Evolutionary conservation across 1,284 basidiomycete genomes (phyloP).

Genomic region (Clitocybe nebularis): DNA sequence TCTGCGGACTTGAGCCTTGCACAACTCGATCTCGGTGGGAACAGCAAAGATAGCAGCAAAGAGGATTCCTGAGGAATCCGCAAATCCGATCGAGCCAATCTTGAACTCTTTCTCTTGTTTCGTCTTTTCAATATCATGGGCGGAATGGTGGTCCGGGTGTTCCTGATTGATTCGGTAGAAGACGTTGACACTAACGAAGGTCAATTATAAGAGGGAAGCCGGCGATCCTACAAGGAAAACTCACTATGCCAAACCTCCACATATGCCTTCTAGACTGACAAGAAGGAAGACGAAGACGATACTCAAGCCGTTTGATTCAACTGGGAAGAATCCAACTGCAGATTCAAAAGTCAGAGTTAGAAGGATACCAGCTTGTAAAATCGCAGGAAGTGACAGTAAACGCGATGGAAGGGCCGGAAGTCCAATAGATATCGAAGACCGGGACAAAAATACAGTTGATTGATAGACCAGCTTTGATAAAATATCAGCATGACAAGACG

Average conservation of each 20-base stretch:
- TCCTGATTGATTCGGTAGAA: constrained; percentile 86
- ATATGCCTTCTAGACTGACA: constrained; percentile 82
- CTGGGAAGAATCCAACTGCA: constrained; percentile 59
- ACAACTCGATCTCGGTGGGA: constrained; percentile 80
- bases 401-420: constrained; percentile 76
- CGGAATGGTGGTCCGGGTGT: constrained; percentile 38
- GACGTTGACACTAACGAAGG: constrained; percentile 69
- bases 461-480: constrained; percentile 72
- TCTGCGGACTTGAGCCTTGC: constrained; percentile 66
- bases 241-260: constrained; percentile 90
- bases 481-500: constrained; percentile 1
- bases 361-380: constrained; percentile 66
- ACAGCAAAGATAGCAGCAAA: constrained; percentile 77
- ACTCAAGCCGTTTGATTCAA: constrained; percentile 46
- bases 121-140: constrained; percentile 49
- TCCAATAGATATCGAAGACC: constrained; percentile 87
- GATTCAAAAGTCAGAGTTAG: constrained; percentile 61
- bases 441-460: constrained; percentile 92
- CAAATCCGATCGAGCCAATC: constrained; percentile 83
- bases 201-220: no score
- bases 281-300: constrained; percentile 73
- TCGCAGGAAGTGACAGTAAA: constrained; percentile 71
- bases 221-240: no score
- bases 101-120: constrained; percentile 82
- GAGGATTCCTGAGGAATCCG: constrained; percentile 76